A percentile compares a stretch with the other conserved stretches of the same genome.
Conservation (phyloP, 495 filamentous ascomycete species). For the Aspergillus kassunensis region DNA sequence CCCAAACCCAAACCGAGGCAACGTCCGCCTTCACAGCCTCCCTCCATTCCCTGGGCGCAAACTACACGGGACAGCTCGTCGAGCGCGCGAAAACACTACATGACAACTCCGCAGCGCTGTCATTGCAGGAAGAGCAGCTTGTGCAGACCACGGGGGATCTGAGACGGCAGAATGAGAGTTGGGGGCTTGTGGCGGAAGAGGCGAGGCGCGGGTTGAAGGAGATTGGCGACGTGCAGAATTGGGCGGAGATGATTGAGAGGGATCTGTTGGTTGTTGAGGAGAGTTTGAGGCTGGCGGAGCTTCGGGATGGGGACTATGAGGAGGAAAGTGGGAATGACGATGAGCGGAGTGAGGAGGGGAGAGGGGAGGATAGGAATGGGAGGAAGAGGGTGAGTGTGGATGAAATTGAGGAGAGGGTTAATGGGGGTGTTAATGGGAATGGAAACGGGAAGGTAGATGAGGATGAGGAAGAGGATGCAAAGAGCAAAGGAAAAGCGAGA, state of each 20-base stretch:
- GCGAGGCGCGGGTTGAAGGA: constrained; percentile 76
- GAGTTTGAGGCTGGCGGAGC: constrained; percentile 71
- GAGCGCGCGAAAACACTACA: constrained; percentile 74
- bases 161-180: constrained; percentile 65
- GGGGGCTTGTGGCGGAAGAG: constrained; percentile 63
- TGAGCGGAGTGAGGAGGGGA: not conserved
- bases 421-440: constrained; percentile 65
- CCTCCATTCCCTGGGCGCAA: constrained; percentile 65
- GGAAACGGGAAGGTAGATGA: constrained; percentile 7
- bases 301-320: too few relatives aligned
- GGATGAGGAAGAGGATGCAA: constrained; percentile 8
- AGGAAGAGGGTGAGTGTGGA: constrained; percentile 28
- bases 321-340: constrained; percentile 17
- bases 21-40: constrained; percentile 73
- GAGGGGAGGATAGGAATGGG: constrained; percentile 2
- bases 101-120: constrained; percentile 62
- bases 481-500: constrained; percentile 3
- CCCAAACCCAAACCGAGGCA: constrained; percentile 48
- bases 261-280: constrained; percentile 88
- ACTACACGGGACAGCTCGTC: constrained; percentile 64
- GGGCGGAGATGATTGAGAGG: constrained; percentile 93
- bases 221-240: constrained; percentile 95
- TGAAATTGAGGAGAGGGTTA: constrained; percentile 92
- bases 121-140: constrained; percentile 69
- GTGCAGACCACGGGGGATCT: constrained; percentile 60